Conservation (phyloP, 768 basidiomycete species). For the Naganishia antarctica region DNA sequence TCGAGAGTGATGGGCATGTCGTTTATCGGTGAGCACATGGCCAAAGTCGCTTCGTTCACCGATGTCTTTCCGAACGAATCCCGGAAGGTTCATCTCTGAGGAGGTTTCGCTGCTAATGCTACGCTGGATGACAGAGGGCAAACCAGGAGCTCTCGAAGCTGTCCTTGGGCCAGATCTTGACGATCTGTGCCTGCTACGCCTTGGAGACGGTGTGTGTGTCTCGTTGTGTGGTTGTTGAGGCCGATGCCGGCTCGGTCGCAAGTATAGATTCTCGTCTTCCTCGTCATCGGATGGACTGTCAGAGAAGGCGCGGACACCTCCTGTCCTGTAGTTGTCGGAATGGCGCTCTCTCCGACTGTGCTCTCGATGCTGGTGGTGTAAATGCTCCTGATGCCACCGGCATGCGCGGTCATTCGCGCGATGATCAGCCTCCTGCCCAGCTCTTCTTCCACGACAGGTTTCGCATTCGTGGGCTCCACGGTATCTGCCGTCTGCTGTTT, state of each 20-base stretch:
- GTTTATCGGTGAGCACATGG: background rate
- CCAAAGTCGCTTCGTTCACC: background rate
- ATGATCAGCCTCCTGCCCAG: no score
- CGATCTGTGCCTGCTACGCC: background rate
- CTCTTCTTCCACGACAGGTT: background rate
- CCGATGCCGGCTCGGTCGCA: background rate
- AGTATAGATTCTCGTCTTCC: background rate
- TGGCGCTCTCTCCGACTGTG: background rate
- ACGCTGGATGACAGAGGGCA: background rate
- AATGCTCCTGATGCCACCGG: background rate
- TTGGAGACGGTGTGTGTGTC: background rate
- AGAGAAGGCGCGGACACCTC: background rate
- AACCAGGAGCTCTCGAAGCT: conserved; percentile 4
- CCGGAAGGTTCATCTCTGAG: no score
- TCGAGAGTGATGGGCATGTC: no score
- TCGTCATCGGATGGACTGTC: conserved; percentile 15
- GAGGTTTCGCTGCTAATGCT: background rate
- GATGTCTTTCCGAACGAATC: background rate
- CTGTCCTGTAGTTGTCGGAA: no score
- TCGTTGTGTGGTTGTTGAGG: background rate
- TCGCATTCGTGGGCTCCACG: background rate
- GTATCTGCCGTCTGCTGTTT: no score
- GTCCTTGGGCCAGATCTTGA: background rate
- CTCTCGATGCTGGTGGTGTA: background rate
- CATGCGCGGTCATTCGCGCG: no score